phyloP scores from a whole-genome alignment of 1,139 yeast species.

The Chernovozyma sophiae-reginae region DNA sequence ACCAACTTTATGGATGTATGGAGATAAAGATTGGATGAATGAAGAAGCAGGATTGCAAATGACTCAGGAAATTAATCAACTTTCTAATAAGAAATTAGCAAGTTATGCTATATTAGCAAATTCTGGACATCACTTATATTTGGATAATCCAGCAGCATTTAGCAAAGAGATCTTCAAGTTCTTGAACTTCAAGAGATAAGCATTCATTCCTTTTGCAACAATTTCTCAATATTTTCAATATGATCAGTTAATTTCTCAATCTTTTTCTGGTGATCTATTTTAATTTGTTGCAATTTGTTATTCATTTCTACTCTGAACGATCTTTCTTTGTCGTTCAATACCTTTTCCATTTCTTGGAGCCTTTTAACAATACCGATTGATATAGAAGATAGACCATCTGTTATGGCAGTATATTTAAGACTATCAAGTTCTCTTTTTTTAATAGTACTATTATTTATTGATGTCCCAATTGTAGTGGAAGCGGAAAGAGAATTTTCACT shows the following conservation, averaged over 20 bases:
- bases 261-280: background rate
- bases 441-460: background rate
- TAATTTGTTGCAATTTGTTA: background rate
- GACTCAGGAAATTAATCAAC: conserved; percentile 35
- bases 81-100: conserved; percentile 24
- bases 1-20: conserved; percentile 45
- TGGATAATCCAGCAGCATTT: conserved; percentile 57
- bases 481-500: background rate
- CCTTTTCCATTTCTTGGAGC: conserved; percentile 2
- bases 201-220: background rate
- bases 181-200: conserved; percentile 15
- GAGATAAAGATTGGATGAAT: conserved; percentile 49
- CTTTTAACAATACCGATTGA: background rate
- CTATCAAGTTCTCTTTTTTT: background rate
- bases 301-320: conserved; percentile 1
- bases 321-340: background rate
- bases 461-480: background rate
- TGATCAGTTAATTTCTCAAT: background rate
- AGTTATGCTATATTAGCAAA: conserved; percentile 42
- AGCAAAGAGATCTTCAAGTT: conserved; percentile 40
- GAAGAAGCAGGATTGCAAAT: conserved; percentile 40
- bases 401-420: background rate
- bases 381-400: conserved; percentile 1
- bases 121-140: conserved; percentile 76
- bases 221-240: conserved; percentile 1